Conservation (phyloP, 2,329 filamentous ascomycete genomes). For the Trichoderma endophyticum region DNA sequence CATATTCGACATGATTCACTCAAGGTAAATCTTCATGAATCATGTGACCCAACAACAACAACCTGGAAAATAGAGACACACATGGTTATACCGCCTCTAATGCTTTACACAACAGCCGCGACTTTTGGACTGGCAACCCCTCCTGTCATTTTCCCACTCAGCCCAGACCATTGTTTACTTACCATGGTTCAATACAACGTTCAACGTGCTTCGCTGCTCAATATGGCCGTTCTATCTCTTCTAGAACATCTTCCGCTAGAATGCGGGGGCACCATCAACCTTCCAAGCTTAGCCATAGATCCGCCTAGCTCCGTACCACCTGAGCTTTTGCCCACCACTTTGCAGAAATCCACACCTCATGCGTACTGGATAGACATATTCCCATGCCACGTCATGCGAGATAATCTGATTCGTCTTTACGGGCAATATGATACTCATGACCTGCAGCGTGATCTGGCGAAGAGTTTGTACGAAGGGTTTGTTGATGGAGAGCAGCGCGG, state of each 20-base stretch:
- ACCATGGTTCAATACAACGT: neutral
- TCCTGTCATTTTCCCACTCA: neutral
- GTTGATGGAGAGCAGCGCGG: neutral
- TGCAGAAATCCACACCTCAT: neutral
- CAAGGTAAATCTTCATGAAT: neutral
- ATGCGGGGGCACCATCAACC: neutral
- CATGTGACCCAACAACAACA: neutral
- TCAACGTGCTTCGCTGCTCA: neutral
- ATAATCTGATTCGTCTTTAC: neutral
- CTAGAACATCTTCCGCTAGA: neutral
- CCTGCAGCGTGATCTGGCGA: neutral
- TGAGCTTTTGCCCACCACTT: neutral
- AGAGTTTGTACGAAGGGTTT: constrained; percentile 1
- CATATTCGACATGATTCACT: neutral
- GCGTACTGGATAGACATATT: constrained; percentile 6
- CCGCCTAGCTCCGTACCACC: neutral
- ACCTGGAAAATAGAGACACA: neutral
- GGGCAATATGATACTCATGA: neutral
- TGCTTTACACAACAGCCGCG: neutral
- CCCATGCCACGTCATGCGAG: neutral
- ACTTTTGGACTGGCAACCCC: neutral
- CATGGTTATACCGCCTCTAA: neutral
- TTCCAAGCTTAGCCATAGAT: neutral
- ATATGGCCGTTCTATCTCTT: neutral
- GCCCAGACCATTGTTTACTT: neutral